Base-by-base conservation (phyloP, 345 rosid species). In the Hibiscus tridactylites region DNA sequence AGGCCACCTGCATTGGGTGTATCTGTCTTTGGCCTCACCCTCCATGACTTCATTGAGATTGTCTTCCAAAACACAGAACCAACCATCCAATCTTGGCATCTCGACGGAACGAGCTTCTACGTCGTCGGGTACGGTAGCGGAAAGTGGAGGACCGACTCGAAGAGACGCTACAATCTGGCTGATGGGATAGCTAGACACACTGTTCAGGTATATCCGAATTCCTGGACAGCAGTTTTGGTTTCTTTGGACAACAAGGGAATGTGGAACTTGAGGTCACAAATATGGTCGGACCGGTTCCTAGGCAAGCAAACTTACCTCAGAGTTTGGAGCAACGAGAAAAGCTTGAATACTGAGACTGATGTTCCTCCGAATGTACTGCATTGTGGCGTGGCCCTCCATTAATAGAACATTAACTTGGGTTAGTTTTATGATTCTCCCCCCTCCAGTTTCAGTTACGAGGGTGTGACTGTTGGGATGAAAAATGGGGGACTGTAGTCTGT, bases 261-360 rank as follows among this genome's bases (percentile, higher is more conserved):
- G 95, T 91, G 98, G 96, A 91, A 91, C 78, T 82, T 88, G 79
- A 85, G 95, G 84, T 88, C 95, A 7, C 96, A 89, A 70, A 79
- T 82, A 33, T 91, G 96, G 96, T 29, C 83, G 1, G 80, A 84
- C 53, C 70, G 88, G 68, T 88, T 91, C 71, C 78, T 91, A 24
- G 96, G 98, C 37, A 90, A 91, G 79, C 86, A 94, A 76, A 44
- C 87, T 44, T 91, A 88, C 64, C 61, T 91, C 47, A 77, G 91
- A 81, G 96, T 91, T 72, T 88, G 86, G 95, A 88, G 83, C 74
- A 35, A 88, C 29, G 92, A 72, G 71, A 65, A 70, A 59, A 80
- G 81, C 56, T 79, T 58, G 11, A 81, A 37, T 71, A 83, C 86
- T 21, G 86, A 83, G 71, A 19, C 71, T 29, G 76, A 81, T 0